Percentiles rank a stretch among this genome's conserved stretches.
Conservation (phyloP, 2,329 filamentous ascomycete species). For the Nigrograna mackinnonii region DNA sequence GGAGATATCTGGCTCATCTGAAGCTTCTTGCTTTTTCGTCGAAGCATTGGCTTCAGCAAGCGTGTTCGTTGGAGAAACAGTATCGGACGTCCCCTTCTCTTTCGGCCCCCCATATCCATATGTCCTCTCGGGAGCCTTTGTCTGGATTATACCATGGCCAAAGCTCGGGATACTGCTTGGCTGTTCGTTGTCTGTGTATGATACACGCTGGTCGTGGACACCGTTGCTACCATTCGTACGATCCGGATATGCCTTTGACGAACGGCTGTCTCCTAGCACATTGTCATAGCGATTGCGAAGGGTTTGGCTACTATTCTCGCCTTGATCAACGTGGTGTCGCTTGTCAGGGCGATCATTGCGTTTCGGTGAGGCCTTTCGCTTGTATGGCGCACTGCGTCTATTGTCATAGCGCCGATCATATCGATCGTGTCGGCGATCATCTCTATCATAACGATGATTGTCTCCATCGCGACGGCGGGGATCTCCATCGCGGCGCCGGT, state of each 20-base stretch:
- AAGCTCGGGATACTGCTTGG: conserved; percentile 1
- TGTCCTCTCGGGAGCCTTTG: no score
- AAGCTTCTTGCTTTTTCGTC: no score
- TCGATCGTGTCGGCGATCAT: conserved; percentile 38
- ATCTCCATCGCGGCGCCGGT: conserved; percentile 19
- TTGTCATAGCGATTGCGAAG: no score
- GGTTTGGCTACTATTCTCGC: background rate
- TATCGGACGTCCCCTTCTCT: no score
- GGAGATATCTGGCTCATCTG: no score
- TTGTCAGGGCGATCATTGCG: conserved; percentile 54
- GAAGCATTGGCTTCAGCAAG: no score
- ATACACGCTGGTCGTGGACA: conserved; percentile 18
- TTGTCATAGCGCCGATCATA: background rate
- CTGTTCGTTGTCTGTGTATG: conserved; percentile 37
- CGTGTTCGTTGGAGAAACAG: no score
- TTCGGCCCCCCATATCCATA: no score
- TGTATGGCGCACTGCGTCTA: conserved; percentile 9
- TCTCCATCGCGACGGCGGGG: conserved; percentile 3
- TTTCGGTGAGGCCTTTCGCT: conserved; percentile 46
- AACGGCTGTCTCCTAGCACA: no score
- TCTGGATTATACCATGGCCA: no score
- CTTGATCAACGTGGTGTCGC: conserved; percentile 54
- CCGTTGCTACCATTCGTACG: background rate
- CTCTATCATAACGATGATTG: conserved; percentile 23
- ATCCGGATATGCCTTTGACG: conserved; percentile 21